Conservation (phyloP, 148 eudicot genomes). For the Cornus controversa region DNA sequence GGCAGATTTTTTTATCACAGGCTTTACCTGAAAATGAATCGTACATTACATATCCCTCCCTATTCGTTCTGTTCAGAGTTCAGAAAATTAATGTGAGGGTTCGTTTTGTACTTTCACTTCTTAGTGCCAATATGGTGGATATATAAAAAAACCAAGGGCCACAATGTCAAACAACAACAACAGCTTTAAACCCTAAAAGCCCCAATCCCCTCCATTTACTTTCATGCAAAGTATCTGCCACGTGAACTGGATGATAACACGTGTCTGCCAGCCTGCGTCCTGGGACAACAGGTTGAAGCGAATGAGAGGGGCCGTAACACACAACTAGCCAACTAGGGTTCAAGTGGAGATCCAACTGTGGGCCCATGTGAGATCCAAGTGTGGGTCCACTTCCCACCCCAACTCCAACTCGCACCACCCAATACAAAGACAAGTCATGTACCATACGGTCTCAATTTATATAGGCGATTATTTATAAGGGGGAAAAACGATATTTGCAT, state of each 20-base stretch:
- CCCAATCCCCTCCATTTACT: not conserved
- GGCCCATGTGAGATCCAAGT: no score
- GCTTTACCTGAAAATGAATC: not conserved
- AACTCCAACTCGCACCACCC: not conserved
- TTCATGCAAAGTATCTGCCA: slow-evolving; percentile 1
- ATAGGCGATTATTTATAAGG: no score
- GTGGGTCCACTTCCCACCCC: not conserved
- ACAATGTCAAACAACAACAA: not conserved
- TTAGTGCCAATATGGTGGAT: not conserved
- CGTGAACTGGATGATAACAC: not conserved
- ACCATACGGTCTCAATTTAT: no score
- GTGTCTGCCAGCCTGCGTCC: not conserved
- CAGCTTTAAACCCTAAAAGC: not conserved
- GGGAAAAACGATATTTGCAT: no score
- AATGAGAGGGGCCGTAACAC: not conserved
- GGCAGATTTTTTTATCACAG: not conserved
- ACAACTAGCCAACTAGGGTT: not conserved
- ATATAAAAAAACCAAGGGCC: not conserved
- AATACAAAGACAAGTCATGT: no score
- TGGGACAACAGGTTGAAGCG: not conserved
- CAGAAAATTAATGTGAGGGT: not conserved
- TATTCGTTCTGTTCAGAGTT: not conserved
- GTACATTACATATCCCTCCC: not conserved
- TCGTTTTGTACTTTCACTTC: not conserved
- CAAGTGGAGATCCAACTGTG: not conserved